These are phyloP conservation scores for Aaosphaeria pasadenensis DNA, from an alignment of 2,329 filamentous ascomycete species.

Conservation along the genomic window DNA sequence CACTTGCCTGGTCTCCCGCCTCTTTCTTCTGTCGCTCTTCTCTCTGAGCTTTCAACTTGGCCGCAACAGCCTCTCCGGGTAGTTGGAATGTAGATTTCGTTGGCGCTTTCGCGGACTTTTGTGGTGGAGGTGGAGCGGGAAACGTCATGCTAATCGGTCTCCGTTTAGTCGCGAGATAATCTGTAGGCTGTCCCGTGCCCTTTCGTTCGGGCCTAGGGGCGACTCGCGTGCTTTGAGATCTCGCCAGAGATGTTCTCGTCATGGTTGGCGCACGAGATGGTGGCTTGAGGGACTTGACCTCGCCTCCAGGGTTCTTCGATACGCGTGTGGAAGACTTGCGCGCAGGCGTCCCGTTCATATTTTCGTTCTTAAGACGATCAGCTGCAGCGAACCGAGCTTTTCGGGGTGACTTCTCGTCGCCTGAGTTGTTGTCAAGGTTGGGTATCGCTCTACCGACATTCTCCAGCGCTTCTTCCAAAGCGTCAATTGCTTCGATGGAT, in stretches of 20 bases:
- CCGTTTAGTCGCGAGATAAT: slow-evolving; percentile 43
- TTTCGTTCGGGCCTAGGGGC: slow-evolving; percentile 18
- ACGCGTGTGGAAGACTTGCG: slow-evolving; percentile 13
- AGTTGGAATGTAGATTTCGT: slow-evolving; percentile 52
- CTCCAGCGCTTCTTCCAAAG: slow-evolving; percentile 51
- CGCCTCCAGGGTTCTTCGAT: slow-evolving; percentile 23
- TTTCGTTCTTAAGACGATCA: slow-evolving; percentile 1
- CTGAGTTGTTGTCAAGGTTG: slow-evolving; percentile 18
- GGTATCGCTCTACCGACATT: slow-evolving; percentile 38
- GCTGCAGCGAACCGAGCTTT: slow-evolving; percentile 11
- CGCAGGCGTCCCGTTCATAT: slow-evolving; percentile 1
- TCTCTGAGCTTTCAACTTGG: slow-evolving; percentile 29
- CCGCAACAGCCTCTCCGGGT: slow-evolving; percentile 51
- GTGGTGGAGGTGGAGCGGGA: slow-evolving; percentile 44
- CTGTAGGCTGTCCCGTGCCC: slow-evolving; percentile 22
- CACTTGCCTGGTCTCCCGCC: slow-evolving; percentile 27
- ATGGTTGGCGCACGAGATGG: slow-evolving; percentile 4
- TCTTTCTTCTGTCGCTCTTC: slow-evolving; percentile 43
- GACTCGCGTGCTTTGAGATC: slow-evolving; percentile 25
- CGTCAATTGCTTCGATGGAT: slow-evolving; percentile 51
- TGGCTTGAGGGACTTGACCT: slow-evolving; percentile 28
- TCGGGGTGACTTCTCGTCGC: slow-evolving; percentile 27
- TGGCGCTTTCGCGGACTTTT: slow-evolving; percentile 50
- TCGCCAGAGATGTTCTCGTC: slow-evolving; percentile 14
- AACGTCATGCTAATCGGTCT: slow-evolving; percentile 49